Base-by-base conservation (phyloP, 192 early-diverging fungal genomes). In the Coemansia sp. region DNA sequence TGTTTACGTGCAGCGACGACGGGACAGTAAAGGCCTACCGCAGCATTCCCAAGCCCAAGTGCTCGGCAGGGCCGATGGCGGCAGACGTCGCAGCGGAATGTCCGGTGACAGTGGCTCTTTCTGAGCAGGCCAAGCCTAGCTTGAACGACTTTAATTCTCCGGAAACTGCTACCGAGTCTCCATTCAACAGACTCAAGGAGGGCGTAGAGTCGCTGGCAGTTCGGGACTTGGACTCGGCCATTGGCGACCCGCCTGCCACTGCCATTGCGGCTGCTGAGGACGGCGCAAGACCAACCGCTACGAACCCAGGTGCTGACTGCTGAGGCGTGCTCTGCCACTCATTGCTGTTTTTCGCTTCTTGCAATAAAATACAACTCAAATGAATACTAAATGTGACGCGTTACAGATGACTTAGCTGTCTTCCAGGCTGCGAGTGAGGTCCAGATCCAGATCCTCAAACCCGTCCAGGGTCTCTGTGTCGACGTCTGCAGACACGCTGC, bases 1-100 rank as follows among this genome's bases (percentile, higher is more conserved):
- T 98, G 50, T 88, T 94, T 56, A 91, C 95, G 6, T 90, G 91
- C 75, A 87, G 82, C 29, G 95, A 98, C 73, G 89, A 91, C 68
- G 87, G 88, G 3, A 76, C 73, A 3, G 77, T 90, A 14, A 89
- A 86, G 68, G 83, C 81, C 8, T 90, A 89, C 56, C 50, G 58
- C 8, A 61, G 76, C 54, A 50, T 37, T 0, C 39, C 17, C 18
- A 50, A 54, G 21, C 58, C 73, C 14, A 65, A 62, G 21, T 32
- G 52, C 33, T 2, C 22, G 15, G 34, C 24, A 17, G 14, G 11
- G 1, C 8, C 34, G 43, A 40, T 36, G 17, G 36, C 18, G 36
- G 35, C 46, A 11, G 63, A 66, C 22, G 48, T 58, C 2, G 56
- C 58, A 17, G 57, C 57, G 63, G 32, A 50, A 24, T 50, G 52